Evolutionary conservation across 768 basidiomycete species (phyloP), one percentile per base, ranked within the genome.

Genomic region (Rhodotorula babjevae): DNA sequence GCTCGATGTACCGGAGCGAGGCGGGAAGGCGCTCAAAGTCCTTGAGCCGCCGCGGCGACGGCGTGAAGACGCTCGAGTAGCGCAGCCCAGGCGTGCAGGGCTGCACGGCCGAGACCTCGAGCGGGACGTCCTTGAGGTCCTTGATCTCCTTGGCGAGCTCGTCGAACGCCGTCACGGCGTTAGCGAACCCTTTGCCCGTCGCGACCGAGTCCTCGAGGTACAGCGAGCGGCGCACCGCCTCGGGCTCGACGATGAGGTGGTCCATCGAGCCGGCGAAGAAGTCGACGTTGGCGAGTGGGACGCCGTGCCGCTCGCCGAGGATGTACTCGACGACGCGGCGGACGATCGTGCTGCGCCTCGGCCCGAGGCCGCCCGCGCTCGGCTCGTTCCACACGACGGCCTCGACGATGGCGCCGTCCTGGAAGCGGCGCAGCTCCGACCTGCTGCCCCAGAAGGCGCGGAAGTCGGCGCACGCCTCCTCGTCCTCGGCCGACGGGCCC

Each of bases 401-500:
- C 81, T 97, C 93, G 11, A 86, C 79, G 72, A 98, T 97, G 27
- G 89, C 86, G 2, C 95, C 95, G 77, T 99, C 94, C 81, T 97
- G 94, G 84, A 99, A 99, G 52, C 94, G 86, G 12, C 96, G 86
- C 27, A 97, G 83, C 79, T 98, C 95, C 0, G 93, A 88, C 80
- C 93, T 95, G 52, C 86, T 83, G 0, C 94, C 95, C 96, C 96
- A 99, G 75, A 98, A 83, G 11, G 87, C 85, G 33, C 89, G 87
- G 84, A 96, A 99, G 7, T 83, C 84, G 58, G 85, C 81, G 42
- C 78, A 79, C 0, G 85, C 83, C 11, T 81, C 84, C 52, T 88
- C 87, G 19, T 87, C 87, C 27, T 63, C 82, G 7, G 87, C 90
- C 0, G 89, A 80, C 2, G 95, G 95, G 6, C 95, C 95, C 73